These are phyloP conservation scores for Lagerstroemia speciosa DNA, from an alignment of 345 rosid genomes.

Conservation along the genomic window DNA sequence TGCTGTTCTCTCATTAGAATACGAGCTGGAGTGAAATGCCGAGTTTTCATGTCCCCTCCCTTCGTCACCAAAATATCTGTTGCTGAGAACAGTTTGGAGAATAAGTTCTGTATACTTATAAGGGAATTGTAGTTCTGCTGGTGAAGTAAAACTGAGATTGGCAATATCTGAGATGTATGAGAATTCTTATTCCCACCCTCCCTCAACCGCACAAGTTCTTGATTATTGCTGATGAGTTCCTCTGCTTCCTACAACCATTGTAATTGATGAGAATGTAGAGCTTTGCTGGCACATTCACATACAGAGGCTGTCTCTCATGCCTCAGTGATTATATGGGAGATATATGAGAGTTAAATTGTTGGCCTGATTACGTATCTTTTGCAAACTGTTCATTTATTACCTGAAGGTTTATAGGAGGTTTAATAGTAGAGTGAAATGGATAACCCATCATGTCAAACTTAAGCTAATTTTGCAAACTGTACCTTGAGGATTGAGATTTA, in stretches of 20 bases:
- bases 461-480: conserved; percentile 15
- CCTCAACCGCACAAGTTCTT: no score
- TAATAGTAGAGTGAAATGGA: neutral
- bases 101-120: no score
- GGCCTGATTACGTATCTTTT: neutral
- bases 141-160: neutral
- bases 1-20: neutral
- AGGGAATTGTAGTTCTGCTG: neutral
- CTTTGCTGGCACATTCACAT: neutral
- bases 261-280: no score
- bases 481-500: neutral
- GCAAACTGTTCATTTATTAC: neutral
- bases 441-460: neutral
- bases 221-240: no score
- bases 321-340: neutral
- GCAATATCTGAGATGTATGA: neutral
- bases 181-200: no score
- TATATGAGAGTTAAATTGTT: neutral
- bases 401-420: neutral
- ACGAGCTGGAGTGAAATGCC: neutral
- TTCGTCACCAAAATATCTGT: no score
- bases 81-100: no score
- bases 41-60: no score
- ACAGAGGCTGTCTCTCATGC: neutral
- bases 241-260: no score